A percentile compares a stretch with the other conserved stretches of the same genome.
These are phyloP conservation scores for Anastatica hierochuntica DNA, from an alignment of 345 rosid genomes.

Conservation along the genomic window DNA sequence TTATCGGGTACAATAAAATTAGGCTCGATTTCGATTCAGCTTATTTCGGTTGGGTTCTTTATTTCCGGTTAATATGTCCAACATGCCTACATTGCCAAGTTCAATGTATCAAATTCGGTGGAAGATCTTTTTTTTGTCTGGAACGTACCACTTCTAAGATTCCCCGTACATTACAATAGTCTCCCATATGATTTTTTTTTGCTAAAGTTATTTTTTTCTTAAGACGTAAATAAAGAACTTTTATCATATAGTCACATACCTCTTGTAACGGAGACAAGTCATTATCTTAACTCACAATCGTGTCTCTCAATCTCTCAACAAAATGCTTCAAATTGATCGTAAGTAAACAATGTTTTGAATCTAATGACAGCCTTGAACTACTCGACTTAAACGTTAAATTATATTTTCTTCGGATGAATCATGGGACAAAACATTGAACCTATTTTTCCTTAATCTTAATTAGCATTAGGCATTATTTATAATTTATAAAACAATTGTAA, in stretches of 20 bases:
- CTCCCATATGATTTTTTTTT: too few species aligned
- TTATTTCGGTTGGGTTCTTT: too few species aligned
- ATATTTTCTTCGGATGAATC: background rate
- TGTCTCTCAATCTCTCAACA: slow-evolving; percentile 15
- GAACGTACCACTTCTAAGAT: slow-evolving; percentile 8
- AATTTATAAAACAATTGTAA: too few species aligned
- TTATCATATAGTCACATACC: background rate
- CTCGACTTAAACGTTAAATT: background rate
- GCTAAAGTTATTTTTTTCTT: too few species aligned
- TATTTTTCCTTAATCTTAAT: too few species aligned
- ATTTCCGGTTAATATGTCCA: too few species aligned
- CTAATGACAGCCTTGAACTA: slow-evolving; percentile 12
- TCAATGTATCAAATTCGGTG: slow-evolving; percentile 19
- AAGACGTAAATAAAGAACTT: slow-evolving; percentile 13
- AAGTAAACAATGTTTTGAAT: too few species aligned
- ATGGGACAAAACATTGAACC: slow-evolving; percentile 21
- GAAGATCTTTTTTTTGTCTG: slow-evolving; percentile 16
- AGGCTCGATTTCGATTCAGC: too few species aligned
- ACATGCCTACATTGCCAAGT: too few species aligned
- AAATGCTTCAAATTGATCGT: slow-evolving; percentile 5
- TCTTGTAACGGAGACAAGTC: slow-evolving; percentile 5
- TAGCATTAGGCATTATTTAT: too few species aligned
- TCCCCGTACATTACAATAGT: slow-evolving; percentile 12
- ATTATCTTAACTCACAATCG: slow-evolving; percentile 13
- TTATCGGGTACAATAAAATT: too few species aligned